Percentiles rank a stretch among this genome's conserved stretches.
Conservation (phyloP, 2,329 filamentous ascomycete genomes). For the Scorias spongiosa region DNA sequence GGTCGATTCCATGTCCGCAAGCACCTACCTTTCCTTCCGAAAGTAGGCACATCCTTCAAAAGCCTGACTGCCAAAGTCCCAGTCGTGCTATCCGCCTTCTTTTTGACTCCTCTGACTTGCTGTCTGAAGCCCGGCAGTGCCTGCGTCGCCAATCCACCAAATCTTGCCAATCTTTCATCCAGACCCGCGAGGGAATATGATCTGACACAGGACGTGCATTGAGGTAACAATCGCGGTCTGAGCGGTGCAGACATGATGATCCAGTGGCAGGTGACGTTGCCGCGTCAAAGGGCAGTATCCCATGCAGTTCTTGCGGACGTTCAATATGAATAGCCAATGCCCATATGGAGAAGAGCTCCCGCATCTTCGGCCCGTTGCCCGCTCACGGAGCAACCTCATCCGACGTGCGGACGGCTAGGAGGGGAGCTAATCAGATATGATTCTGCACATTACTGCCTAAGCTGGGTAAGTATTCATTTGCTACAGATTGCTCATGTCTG, state of each 20-base stretch:
- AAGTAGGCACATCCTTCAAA: conserved; percentile 36
- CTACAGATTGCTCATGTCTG: too few species aligned
- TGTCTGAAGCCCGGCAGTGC: conserved; percentile 8
- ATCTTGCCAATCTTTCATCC: conserved; percentile 1
- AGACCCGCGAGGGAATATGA: conserved; percentile 9
- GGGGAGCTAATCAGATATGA: too few species aligned
- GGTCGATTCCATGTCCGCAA: background rate
- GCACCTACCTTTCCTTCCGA: conserved; percentile 30
- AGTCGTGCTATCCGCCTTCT: conserved; percentile 17
- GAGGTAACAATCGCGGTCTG: conserved; percentile 10
- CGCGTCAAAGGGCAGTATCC: too few species aligned
- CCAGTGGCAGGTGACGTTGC: background rate
- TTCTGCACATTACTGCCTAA: too few species aligned
- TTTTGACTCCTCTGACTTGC: conserved; percentile 20
- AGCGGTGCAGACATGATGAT: conserved; percentile 11
- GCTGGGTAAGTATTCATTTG: too few species aligned
- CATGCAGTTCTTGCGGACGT: too few species aligned
- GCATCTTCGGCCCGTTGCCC: background rate
- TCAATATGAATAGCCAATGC: too few species aligned
- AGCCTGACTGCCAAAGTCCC: conserved; percentile 34
- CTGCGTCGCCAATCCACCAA: background rate
- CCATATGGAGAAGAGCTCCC: background rate
- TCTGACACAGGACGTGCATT: conserved; percentile 17
- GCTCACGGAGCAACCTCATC: too few species aligned
- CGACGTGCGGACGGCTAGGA: too few species aligned